These are phyloP conservation scores for Yamadazyma philogaea DNA, from an alignment of 805 yeast species.

Conservation along the genomic window DNA sequence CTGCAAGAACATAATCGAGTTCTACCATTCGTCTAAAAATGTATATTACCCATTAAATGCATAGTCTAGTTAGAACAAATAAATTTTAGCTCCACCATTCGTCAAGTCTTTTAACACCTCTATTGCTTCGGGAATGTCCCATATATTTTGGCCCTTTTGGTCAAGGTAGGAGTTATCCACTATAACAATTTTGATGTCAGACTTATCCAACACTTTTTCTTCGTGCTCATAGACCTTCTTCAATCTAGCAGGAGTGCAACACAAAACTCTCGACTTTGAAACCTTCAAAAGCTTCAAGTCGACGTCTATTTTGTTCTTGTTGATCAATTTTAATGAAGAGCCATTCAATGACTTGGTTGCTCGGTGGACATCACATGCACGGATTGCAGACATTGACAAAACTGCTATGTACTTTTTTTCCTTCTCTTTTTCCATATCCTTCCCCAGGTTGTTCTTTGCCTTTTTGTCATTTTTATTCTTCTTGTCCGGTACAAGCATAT, in stretches of 20 bases:
- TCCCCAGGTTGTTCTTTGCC: slow-evolving; percentile 3
- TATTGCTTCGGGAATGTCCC: slow-evolving; percentile 53
- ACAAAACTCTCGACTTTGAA: slow-evolving; percentile 49
- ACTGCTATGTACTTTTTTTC: slow-evolving; percentile 47
- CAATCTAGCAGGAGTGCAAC: slow-evolving; percentile 64
- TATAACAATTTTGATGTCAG: slow-evolving; percentile 51
- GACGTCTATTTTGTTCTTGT: slow-evolving; percentile 67
- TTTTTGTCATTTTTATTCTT: slow-evolving; percentile 17
- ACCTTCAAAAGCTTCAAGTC: slow-evolving; percentile 50
- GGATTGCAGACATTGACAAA: slow-evolving; percentile 71
- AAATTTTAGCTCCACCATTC: slow-evolving; percentile 45
- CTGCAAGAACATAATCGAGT: slow-evolving; percentile 22
- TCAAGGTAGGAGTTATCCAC: slow-evolving; percentile 63
- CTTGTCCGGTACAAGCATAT: slow-evolving; percentile 40
- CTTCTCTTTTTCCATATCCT: slow-evolving; percentile 24
- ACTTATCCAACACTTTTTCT: slow-evolving; percentile 35
- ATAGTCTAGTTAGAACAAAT: slow-evolving; percentile 36
- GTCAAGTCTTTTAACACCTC: slow-evolving; percentile 40
- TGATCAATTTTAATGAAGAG: slow-evolving; percentile 66
- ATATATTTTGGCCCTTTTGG: slow-evolving; percentile 54
- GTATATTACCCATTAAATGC: slow-evolving; percentile 24
- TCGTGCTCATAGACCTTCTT: slow-evolving; percentile 45
- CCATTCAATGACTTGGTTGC: slow-evolving; percentile 48
- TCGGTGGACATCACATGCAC: slow-evolving; percentile 84
- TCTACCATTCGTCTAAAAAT: slow-evolving; percentile 25